Evolutionary conservation across 257 asterid species (phyloP).

Genomic region (Nicotiana otophora): DNA sequence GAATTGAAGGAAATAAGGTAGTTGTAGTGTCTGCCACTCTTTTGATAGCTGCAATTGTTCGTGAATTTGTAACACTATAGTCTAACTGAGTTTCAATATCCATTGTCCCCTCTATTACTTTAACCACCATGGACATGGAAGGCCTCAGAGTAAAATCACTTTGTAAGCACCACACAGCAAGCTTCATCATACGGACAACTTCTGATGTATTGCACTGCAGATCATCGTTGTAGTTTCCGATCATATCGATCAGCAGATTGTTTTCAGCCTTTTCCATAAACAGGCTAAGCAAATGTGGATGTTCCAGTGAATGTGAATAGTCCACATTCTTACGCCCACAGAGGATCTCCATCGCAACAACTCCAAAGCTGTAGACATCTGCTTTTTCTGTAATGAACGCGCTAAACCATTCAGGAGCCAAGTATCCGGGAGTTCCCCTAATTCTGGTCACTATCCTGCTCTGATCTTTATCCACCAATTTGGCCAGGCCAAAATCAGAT

Average conservation of each 20-base stretch:
- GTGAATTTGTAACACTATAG: background rate
- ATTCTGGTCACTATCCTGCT: slow-evolving; percentile 23
- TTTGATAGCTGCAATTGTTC: slow-evolving; percentile 3
- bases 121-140: slow-evolving; percentile 22
- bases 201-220: slow-evolving; percentile 12
- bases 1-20: slow-evolving; percentile 5
- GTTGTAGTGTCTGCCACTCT: background rate
- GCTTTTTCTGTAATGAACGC: slow-evolving; percentile 22
- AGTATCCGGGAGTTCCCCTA: slow-evolving; percentile 25
- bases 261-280: slow-evolving; percentile 17
- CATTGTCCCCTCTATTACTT: slow-evolving; percentile 22
- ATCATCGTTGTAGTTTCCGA: slow-evolving; percentile 8
- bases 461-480: slow-evolving; percentile 21
- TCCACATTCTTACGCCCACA: slow-evolving; percentile 20
- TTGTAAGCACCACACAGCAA: slow-evolving; percentile 26
- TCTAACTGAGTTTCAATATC: slow-evolving; percentile 3
- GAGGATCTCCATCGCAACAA: slow-evolving; percentile 18
- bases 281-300: slow-evolving; percentile 13
- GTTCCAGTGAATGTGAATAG: slow-evolving; percentile 6
- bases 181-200: slow-evolving; percentile 8
- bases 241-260: slow-evolving; percentile 7
- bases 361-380: slow-evolving; percentile 27
- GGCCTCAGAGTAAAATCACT: slow-evolving; percentile 22
- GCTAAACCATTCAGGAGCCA: slow-evolving; percentile 23
- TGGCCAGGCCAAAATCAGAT: slow-evolving; percentile 31